Base-by-base conservation (phyloP, 2,329 filamentous ascomycete species). In the Epicoccum sorghinum region DNA sequence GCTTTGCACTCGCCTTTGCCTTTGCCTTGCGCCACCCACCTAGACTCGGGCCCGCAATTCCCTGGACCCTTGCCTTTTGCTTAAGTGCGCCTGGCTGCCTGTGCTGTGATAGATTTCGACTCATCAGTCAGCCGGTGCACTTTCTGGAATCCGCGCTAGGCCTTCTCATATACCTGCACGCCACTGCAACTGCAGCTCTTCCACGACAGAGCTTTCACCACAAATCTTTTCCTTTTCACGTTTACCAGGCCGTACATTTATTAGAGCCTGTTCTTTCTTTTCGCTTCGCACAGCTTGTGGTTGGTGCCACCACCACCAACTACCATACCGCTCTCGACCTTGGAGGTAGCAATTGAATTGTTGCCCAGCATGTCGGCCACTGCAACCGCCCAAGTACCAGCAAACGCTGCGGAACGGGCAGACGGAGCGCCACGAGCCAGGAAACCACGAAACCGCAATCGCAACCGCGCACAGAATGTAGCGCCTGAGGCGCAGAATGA, bases 221-320 rank as follows among this genome's bases (percentile, higher is more conserved):
- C 47, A 29, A 47, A 24, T 29, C 49, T 61, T 66, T 54, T 25
- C 18, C 24, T 40, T 40, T 37, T 44, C 52, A 41, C 52, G 62
- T 73, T 72, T 50, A 56, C 22, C 65, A 64, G 65, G 70, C 65
- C 66, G 32, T 55, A 71, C 60, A 69, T 58, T 66, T 67, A 61
- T 44, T 24, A 60, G 65, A 65, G 70, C 68, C 64, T 68, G 58
- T 8, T 44, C 7, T 30, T 33, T 43, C 12, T n/a, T 55, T 50
- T 51, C 27, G 50, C 18, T 40, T 42, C 4, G 37, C 13, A 32
- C 10, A 13, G 13, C 29, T 41, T 25, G 29, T 24, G 7, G 22
- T 37, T 10, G 25, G 29, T 33, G 8, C 7, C 24, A n/a, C 30
- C 14, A 25, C 27, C 29, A 43, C 27, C 35, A 22, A 40, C 37